Percentiles rank a stretch among this genome's conserved stretches.
phyloP scores from a whole-genome alignment of 306 rosid species.

The Ceratonia siliqua region DNA sequence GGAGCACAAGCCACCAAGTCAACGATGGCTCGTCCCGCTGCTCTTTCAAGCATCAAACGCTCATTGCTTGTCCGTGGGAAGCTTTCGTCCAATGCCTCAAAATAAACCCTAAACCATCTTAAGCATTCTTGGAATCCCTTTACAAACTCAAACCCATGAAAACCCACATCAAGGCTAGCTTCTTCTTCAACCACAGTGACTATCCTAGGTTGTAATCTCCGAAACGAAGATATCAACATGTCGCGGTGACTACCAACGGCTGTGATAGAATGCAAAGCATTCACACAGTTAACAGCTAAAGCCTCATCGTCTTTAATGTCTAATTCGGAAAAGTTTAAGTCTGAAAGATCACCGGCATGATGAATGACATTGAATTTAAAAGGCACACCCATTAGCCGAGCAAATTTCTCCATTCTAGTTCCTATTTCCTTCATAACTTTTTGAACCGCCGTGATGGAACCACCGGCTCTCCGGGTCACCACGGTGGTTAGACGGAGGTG shows the following conservation, averaged over 20 bases:
- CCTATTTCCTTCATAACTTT: constrained; percentile 82
- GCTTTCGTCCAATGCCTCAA: constrained; percentile 88
- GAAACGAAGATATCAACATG: constrained; percentile 45
- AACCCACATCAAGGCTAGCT: constrained; percentile 75
- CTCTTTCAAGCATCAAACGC: constrained; percentile 73
- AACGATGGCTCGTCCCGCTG: constrained; percentile 78
- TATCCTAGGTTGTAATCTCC: constrained; percentile 65
- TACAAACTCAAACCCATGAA: constrained; percentile 72
- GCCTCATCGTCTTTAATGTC: constrained; percentile 74
- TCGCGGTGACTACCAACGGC: constrained; percentile 57
- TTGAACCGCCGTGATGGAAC: constrained; percentile 40
- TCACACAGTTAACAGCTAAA: constrained; percentile 73
- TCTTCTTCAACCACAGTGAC: constrained; percentile 87
- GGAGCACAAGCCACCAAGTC: constrained; percentile 70
- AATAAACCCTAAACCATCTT: constrained; percentile 96
- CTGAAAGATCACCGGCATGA: constrained; percentile 72
- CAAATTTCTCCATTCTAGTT: constrained; percentile 86
- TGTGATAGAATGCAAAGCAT: constrained; percentile 58
- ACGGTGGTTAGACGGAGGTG: constrained; percentile 72
- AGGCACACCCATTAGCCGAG: constrained; percentile 90
- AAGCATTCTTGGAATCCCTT: constrained; percentile 78
- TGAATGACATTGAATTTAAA: constrained; percentile 77
- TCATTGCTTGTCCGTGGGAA: constrained; percentile 72
- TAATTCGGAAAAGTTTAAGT: constrained; percentile 47
- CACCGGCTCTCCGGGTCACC: constrained; percentile 44